Conservation (phyloP, 2,329 filamentous ascomycete genomes). For the Drechmeria coniospora region DNA sequence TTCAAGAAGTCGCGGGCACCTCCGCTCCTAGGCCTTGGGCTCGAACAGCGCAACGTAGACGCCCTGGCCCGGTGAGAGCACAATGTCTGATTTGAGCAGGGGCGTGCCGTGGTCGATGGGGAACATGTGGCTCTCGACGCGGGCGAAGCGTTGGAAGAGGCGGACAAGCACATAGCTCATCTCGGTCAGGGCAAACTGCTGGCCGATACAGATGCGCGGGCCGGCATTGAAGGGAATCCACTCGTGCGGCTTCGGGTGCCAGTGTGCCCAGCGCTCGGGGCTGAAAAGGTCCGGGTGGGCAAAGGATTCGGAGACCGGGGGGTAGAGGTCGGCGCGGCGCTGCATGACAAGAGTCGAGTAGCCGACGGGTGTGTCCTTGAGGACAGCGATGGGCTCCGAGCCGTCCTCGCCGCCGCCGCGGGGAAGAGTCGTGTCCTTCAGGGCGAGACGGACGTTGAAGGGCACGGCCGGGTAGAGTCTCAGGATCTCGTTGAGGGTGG, state of each 20-base stretch:
- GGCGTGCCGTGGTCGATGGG: conserved; percentile 38
- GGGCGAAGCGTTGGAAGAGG: conserved; percentile 56
- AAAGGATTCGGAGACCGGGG: conserved; percentile 27
- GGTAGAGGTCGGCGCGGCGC: conserved; percentile 48
- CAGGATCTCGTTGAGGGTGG: conserved; percentile 61
- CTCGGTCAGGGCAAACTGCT: conserved; percentile 69
- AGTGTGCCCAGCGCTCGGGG: conserved; percentile 50
- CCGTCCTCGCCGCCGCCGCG: conserved; percentile 52
- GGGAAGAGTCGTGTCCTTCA: conserved; percentile 61
- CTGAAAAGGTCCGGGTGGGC: conserved; percentile 35
- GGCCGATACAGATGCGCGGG: conserved; percentile 57
- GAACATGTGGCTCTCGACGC: conserved; percentile 42
- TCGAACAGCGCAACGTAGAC: conserved; percentile 42
- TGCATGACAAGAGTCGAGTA: conserved; percentile 63
- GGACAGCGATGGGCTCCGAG: conserved; percentile 44
- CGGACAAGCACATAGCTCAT: conserved; percentile 58
- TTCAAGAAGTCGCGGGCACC: background rate
- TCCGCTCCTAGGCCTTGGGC: conserved; percentile 12
- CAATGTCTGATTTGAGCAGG: conserved; percentile 41
- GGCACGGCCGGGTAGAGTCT: conserved; percentile 66
- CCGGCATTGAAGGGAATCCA: conserved; percentile 65
- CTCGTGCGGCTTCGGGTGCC: conserved; percentile 50
- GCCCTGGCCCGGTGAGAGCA: conserved; percentile 42
- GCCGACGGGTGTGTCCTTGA: conserved; percentile 47
- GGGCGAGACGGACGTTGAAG: conserved; percentile 59